Base-by-base conservation (phyloP, 2,329 filamentous ascomycete species). In the Epichloe baconii region DNA sequence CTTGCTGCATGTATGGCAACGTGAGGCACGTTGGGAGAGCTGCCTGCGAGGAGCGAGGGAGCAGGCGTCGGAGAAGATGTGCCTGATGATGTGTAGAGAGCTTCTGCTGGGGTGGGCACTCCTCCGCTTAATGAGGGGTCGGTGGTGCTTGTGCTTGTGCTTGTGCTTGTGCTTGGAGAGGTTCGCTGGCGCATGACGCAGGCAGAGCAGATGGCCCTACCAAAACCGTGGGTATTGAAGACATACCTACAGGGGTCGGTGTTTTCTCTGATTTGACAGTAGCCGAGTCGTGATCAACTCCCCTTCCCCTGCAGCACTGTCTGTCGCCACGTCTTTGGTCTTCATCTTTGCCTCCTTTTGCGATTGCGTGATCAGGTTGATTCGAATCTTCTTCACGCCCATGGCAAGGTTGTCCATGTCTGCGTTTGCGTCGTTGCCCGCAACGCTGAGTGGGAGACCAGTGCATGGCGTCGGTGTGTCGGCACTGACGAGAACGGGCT, bases 351-450 rank as follows among this genome's bases (percentile, higher is more conserved):
- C 77, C 47, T 80, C 78, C 57, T 72, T 75, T 58, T 81, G 76
- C 40, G 78, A 71, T 53, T 80, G 73, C 2, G 78, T 80, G 40
- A 82, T 69, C 23, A 83, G 62, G 49, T 77, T 82, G 58, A 83
- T 79, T 60, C 77, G 81, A 52, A 83, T 78, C 62, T 76, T 80
- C 61, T 77, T 81, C 73, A 83, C 77, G 1, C 77, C 75, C 37
- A 68, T 71, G 0, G 78, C 76, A 54, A 84, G 70, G 47, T 67
- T 73, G 49, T 82, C 77, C 37, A 83, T 61, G 47, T 74, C 74
- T 46, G 71, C 66, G 3, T 54, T 56, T 4, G 48, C 41, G 23
- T 55, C 46, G n/a, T 57, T 48, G 31, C 55, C 47, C 2, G 49
- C 55, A 7, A 48, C 38, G 15, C 37, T 37, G n/a, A 48, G 36